Evolutionary conservation across 371 early-diverging fungal genomes (phyloP), one percentile per base, ranked within the genome.

Genomic region (Encephalitozoon hellem): DNA sequence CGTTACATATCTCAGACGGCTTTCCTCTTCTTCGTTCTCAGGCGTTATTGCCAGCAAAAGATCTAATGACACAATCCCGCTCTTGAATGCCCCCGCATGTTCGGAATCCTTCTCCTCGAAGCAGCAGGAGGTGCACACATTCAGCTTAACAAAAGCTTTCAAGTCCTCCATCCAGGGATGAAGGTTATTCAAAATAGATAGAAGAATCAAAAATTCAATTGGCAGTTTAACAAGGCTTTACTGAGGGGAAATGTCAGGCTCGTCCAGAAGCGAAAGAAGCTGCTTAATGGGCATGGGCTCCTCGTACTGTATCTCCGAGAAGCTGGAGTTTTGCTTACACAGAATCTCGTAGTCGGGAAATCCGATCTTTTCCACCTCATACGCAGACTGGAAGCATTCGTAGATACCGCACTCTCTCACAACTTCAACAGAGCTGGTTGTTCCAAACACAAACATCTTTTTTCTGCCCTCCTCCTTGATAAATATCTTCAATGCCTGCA

Each of bases 401-500:
- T 72, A 78, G 30, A 84, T 72, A 6, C 81, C 81, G 55, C 69
- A 73, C 38, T 84, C 82, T 43, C 63, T 67, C 18, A 82, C 9
- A 4, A 82, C 64, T 38, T 81, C 79, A 18, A 76, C 64, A 63
- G 54, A 64, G 47, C 74, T 68, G 1, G 79, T 75, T 18, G 86
- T 86, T 2, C 79, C 86, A 74, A 86, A 68, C 23, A 86, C 84
- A 63, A 86, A 77, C 11, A 83, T 34, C 63, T 82, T 84, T 28
- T 69, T 69, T 67, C 74, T 77, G 47, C 72, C 69, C 63, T 85
- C 83, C 23, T 74, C 78, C 69, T 84, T 85, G 38, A 83, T 78
- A 74, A 84, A 86, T 55, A 85, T 81, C 76, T 86, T 86, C 9
- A 99, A 86, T 0, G 96, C 93, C 84, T 99, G 98, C 15, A 99